Evolutionary conservation across 2,329 filamentous ascomycete species (phyloP).

Genomic region (Colletotrichum limetticola): DNA sequence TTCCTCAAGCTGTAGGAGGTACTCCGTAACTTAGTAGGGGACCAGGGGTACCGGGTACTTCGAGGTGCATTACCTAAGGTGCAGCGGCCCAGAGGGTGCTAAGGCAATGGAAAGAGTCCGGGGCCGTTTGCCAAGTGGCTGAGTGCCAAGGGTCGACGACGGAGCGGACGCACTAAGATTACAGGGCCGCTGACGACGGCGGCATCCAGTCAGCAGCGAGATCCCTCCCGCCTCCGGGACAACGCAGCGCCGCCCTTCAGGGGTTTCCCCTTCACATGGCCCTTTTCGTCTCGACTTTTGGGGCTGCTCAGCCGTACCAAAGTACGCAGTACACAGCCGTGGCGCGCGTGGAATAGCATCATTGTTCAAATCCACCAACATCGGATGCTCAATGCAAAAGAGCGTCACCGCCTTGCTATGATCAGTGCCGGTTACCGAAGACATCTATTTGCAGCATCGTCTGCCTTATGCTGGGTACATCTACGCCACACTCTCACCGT

Average conservation of each 20-base stretch:
- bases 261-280: constrained; percentile 18
- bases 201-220: constrained; percentile 17
- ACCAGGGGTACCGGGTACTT: background rate
- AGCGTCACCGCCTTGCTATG: too few species aligned
- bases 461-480: background rate
- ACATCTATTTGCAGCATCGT: background rate
- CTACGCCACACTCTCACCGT: background rate
- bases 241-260: constrained; percentile 18
- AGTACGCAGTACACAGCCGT: background rate
- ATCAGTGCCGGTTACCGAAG: background rate
- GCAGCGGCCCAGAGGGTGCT: too few species aligned
- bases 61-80: background rate
- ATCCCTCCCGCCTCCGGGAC: constrained; percentile 8
- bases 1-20: background rate
- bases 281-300: background rate
- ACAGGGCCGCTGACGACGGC: constrained; percentile 27
- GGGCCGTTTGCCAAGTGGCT: constrained; percentile 24
- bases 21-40: background rate
- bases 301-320: background rate
- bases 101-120: background rate
- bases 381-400: background rate
- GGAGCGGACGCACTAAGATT: constrained; percentile 28
- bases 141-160: constrained; percentile 19
- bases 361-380: background rate
- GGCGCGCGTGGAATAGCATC: background rate